Evolutionary conservation across 768 basidiomycete genomes (phyloP).

Genomic region (Termitomyces sp.): DNA sequence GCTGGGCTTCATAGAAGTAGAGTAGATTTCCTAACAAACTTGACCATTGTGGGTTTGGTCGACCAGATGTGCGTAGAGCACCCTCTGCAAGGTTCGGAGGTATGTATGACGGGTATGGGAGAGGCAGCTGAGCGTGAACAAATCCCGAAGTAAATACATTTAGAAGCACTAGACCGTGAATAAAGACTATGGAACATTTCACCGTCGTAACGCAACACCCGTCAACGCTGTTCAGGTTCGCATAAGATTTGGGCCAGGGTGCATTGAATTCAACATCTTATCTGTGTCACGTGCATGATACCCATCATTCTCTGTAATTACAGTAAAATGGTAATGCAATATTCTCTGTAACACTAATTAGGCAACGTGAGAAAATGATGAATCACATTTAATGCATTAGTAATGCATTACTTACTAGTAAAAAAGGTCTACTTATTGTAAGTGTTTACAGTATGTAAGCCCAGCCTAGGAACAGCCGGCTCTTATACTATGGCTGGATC

Average conservation of each 20-base stretch:
- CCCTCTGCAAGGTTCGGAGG: conserved; percentile 59
- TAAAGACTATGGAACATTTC: conserved; percentile 17
- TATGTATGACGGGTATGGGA: conserved; percentile 59
- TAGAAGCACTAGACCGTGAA: conserved; percentile 15
- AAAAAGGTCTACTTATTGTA: too few species aligned
- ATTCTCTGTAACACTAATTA: too few species aligned
- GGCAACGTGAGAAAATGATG: too few species aligned
- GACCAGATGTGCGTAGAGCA: conserved; percentile 37
- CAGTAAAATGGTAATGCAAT: too few species aligned
- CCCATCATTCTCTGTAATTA: too few species aligned
- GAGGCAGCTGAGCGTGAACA: conserved; percentile 49
- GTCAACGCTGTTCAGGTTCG: not conserved
- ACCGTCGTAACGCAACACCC: not conserved
- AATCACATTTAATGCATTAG: too few species aligned
- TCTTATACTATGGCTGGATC: not conserved
- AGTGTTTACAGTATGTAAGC: too few species aligned
- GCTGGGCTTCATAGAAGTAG: conserved; percentile 90
- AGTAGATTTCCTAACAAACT: conserved; percentile 73
- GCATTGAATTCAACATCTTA: not conserved
- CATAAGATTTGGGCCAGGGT: too few species aligned
- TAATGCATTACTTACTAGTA: too few species aligned
- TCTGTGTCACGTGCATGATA: not conserved
- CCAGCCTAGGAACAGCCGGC: not conserved
- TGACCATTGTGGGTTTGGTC: conserved; percentile 78
- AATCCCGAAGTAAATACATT: conserved; percentile 14